A percentile compares a stretch with the other conserved stretches of the same genome.
Conservation (phyloP, 768 basidiomycete species). For the Amyloporia xantha region DNA sequence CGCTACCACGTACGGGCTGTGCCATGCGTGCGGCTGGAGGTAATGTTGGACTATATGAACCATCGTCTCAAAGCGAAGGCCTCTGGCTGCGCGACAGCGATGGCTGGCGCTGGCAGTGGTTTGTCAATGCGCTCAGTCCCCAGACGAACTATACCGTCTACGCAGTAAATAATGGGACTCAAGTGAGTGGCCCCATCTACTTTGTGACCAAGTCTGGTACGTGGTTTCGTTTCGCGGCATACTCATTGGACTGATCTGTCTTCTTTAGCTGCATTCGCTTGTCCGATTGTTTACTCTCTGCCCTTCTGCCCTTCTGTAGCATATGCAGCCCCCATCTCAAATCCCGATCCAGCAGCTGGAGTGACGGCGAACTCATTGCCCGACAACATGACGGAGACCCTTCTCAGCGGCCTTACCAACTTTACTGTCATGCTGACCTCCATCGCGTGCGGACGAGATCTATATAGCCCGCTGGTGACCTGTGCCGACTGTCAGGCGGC, state of each 20-base stretch:
- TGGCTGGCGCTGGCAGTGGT: conserved; percentile 68
- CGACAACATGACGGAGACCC: conserved; percentile 35
- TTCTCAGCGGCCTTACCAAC: conserved; percentile 58
- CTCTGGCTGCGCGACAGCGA: conserved; percentile 49
- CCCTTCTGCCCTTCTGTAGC: conserved; percentile 68
- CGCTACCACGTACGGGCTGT: conserved; percentile 53
- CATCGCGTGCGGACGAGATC: conserved; percentile 72
- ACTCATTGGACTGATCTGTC: background rate
- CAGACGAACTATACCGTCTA: conserved; percentile 78
- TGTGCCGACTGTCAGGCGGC: conserved; percentile 70
- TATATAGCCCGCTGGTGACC: conserved; percentile 70
- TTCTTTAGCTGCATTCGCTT: conserved; percentile 52
- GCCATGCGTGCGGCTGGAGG: conserved; percentile 35
- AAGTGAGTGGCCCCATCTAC: conserved; percentile 61
- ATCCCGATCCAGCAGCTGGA: conserved; percentile 33
- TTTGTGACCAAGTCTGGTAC: conserved; percentile 71
- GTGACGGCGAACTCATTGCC: conserved; percentile 52
- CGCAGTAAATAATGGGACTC: conserved; percentile 46
- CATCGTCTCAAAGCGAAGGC: conserved; percentile 30
- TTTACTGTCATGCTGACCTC: conserved; percentile 70
- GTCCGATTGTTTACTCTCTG: conserved; percentile 62
- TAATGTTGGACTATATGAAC: background rate
- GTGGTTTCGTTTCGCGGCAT: conserved; percentile 14
- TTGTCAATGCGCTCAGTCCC: conserved; percentile 50
- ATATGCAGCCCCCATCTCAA: conserved; percentile 63